Base-by-base conservation (phyloP, 1,139 yeast genomes). In the Suhomyces maxii region DNA sequence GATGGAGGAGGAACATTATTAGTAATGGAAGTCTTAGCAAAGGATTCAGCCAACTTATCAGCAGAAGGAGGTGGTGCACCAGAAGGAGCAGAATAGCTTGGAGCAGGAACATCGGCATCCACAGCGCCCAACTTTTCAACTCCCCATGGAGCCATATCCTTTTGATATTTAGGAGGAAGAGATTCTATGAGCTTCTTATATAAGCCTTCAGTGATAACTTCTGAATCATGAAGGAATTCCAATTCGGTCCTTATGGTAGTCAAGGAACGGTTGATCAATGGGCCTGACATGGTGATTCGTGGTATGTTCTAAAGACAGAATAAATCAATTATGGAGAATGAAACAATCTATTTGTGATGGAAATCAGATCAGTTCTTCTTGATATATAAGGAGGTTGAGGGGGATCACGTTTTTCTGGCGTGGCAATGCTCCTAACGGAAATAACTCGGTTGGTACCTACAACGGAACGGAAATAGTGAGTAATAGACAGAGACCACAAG, bases 161-260 rank as follows among this genome's bases (percentile, higher is more conserved):
- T 74, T 26, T 73, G 68, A 62, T 82, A 85, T 54, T 77, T 80
- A 9, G 64, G 64, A 4, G 97, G 96, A 39, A 90, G 70, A 3
- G 82, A 68, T 8, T 57, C 57, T 44, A 70, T 55, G 26, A 89
- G 69, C 48, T 80, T 77, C 23, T 80, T 68, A 58, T 67, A 85
- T 46, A 85, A 77, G 3, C 68, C 76, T 35, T 80, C 79, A 26
- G 84, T 75, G 48, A 90, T 82, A 42, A 89, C 95, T 39, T 84
- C 83, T 1, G 95, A 85, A 57, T 89, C 96, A 44, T 69, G 72
- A 44, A 90, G 73, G 62, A 89, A 89, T 63, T 89, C 96, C 44
- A 90, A 78, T 63, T 90, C 89, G 10, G 90, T 88, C 64, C 82
- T 82, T 47, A 89, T 71, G 11, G 84, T 82, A 3, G 91, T 82